phyloP scores from a whole-genome alignment of 306 rosid genomes.

The Begonia loranthoides region DNA sequence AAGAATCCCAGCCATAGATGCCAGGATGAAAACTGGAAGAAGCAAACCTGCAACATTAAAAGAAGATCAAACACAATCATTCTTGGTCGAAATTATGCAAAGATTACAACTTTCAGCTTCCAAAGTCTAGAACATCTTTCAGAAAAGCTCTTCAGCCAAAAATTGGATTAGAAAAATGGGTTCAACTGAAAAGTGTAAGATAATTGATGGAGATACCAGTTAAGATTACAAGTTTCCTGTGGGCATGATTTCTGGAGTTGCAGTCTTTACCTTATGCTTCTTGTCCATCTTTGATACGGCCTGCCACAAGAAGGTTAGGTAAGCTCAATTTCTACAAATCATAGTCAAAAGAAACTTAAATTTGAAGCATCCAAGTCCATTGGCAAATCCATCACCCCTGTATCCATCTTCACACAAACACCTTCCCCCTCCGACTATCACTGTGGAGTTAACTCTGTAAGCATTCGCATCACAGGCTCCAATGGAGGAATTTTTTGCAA shows the following conservation, averaged over 20 bases:
- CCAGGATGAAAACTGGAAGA: constrained; percentile 51
- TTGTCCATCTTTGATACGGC: constrained; percentile 49
- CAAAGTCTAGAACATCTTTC: neutral
- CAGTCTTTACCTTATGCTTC: constrained; percentile 61
- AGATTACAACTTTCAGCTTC: neutral
- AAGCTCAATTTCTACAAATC: too few relatives aligned
- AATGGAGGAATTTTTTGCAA: constrained; percentile 46
- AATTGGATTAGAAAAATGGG: too few relatives aligned
- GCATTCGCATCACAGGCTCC: constrained; percentile 48
- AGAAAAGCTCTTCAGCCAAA: too few relatives aligned
- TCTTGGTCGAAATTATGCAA: too few relatives aligned
- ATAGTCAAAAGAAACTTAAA: constrained; percentile 23
- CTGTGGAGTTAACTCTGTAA: constrained; percentile 38
- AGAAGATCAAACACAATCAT: neutral
- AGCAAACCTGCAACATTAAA: constrained; percentile 58
- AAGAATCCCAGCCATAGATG: constrained; percentile 43
- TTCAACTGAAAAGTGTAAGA: too few relatives aligned
- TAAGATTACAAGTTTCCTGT: constrained; percentile 42
- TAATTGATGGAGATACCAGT: constrained; percentile 30
- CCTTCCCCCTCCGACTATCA: constrained; percentile 40
- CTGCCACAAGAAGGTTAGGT: constrained; percentile 20
- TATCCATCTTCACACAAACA: constrained; percentile 65
- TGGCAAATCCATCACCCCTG: constrained; percentile 69
- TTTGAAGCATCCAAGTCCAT: constrained; percentile 65
- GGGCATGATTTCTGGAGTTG: constrained; percentile 30